These are phyloP conservation scores for Cnidoscolus chayamansa DNA, from an alignment of 441 rosid genomes.

Conservation along the genomic window DNA sequence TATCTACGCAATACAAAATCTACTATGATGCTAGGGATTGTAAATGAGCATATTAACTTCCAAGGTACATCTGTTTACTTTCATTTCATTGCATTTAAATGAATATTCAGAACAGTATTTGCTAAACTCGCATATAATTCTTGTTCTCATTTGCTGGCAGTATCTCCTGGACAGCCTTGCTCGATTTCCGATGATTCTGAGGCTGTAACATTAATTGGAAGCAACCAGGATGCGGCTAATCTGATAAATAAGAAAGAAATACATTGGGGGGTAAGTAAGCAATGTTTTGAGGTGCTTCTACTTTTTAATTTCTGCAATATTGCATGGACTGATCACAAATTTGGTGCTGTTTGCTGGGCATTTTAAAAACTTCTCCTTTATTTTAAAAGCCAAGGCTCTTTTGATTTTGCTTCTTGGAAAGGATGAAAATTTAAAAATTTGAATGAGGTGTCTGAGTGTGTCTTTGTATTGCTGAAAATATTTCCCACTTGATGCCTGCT, in stretches of 20 bases:
- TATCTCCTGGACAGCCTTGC: conserved; percentile 85
- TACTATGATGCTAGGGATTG: conserved; percentile 80
- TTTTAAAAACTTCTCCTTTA: neutral
- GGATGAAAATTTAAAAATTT: neutral
- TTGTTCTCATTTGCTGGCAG: conserved; percentile 43
- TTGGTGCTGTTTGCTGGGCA: neutral
- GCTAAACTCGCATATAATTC: neutral
- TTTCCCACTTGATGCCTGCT: neutral
- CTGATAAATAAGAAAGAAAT: conserved; percentile 84
- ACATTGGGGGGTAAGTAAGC: conserved; percentile 86
- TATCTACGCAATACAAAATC: conserved; percentile 79
- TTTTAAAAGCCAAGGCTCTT: neutral
- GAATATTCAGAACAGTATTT: neutral
- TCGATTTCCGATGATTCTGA: conserved; percentile 83
- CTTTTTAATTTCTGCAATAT: neutral
- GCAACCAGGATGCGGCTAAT: conserved; percentile 70
- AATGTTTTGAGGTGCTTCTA: neutral
- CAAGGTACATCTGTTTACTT: conserved; percentile 51
- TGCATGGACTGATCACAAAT: neutral
- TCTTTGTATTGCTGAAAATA: neutral
- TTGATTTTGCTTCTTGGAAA: neutral
- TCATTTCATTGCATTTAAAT: neutral
- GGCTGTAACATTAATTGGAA: conserved; percentile 68
- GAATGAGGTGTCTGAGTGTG: neutral
- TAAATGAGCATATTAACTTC: conserved; percentile 87